A percentile compares a stretch with the other conserved stretches of the same genome.
These are phyloP conservation scores for Fusarium sp. DNA, from an alignment of 2,329 filamentous ascomycete species.

Conservation along the genomic window DNA sequence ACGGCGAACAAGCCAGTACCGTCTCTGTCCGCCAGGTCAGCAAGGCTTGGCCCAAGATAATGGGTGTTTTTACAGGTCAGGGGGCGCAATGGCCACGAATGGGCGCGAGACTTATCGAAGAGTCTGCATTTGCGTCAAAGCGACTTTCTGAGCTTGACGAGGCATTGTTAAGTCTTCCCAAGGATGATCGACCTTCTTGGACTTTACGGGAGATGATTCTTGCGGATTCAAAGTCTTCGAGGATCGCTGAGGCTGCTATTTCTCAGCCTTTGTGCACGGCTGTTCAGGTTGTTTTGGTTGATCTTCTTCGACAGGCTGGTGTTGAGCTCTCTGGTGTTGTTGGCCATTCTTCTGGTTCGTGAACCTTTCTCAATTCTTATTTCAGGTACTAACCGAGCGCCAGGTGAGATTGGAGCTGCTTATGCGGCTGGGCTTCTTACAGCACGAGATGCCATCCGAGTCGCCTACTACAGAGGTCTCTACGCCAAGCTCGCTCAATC, in stretches of 20 bases:
- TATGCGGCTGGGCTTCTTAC: constrained; percentile 51
- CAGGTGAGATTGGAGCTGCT: constrained; percentile 53
- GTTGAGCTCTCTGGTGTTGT: constrained; percentile 47
- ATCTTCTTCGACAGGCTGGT: constrained; percentile 45
- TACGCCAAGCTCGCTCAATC: neutral
- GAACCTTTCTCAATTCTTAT: accelerated
- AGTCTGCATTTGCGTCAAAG: neutral
- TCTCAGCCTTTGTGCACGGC: constrained; percentile 54
- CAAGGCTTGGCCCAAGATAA: neutral
- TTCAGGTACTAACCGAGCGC: accelerated
- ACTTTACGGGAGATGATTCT: neutral
- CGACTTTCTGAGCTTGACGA: neutral
- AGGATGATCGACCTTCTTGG: neutral
- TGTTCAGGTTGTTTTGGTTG: constrained; percentile 53
- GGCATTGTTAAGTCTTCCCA: neutral
- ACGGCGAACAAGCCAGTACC: neutral
- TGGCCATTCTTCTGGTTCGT: constrained; percentile 52
- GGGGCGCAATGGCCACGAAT: constrained; percentile 48
- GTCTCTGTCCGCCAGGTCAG: accelerated
- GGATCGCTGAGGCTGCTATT: constrained; percentile 30
- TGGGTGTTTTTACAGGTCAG: constrained; percentile 47
- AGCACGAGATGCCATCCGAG: constrained; percentile 41
- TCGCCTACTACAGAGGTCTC: constrained; percentile 38
- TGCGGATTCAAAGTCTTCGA: constrained; percentile 2
- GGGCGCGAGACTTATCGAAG: constrained; percentile 25